A percentile compares a stretch with the other conserved stretches of the same genome.
Conservation (phyloP, 139 green algal genomes). For the Picocystis salinarum region DNA sequence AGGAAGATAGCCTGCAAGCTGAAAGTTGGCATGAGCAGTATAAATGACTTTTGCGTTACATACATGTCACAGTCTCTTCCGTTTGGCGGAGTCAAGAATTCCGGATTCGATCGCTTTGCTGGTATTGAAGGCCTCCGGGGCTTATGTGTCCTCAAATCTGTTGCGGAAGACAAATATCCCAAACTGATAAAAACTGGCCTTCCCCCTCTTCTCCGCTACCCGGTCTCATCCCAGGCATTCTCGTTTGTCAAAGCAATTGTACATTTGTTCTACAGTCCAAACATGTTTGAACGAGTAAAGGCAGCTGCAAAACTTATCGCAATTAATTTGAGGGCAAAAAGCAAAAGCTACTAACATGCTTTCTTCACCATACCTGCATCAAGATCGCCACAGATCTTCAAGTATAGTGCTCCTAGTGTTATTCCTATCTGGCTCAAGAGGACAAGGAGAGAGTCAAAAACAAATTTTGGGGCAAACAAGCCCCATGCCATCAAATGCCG, state of each 20-base stretch:
- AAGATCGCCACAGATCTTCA: too few species aligned
- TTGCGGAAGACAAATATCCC: neutral
- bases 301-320: too few species aligned
- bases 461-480: slow-evolving; percentile 68
- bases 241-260: neutral
- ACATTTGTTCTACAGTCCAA: slow-evolving; percentile 1
- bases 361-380: too few species aligned
- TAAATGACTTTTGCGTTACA: slow-evolving; percentile 91
- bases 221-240: neutral
- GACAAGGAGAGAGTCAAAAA: slow-evolving; percentile 48
- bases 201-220: neutral
- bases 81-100: slow-evolving; percentile 92
- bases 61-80: slow-evolving; percentile 95
- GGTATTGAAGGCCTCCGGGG: slow-evolving; percentile 84
- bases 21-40: slow-evolving; percentile 65
- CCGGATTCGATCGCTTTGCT: slow-evolving; percentile 83
- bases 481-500: slow-evolving; percentile 75
- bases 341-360: too few species aligned
- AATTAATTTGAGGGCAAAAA: too few species aligned
- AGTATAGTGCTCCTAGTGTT: too few species aligned
- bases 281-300: too few species aligned
- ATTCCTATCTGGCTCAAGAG: too few species aligned
- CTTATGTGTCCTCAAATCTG: slow-evolving; percentile 49
- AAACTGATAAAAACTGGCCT: neutral
- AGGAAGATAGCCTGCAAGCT: slow-evolving; percentile 2